Conservation (phyloP, 768 basidiomycete genomes). For the Naganishia antarctica region DNA sequence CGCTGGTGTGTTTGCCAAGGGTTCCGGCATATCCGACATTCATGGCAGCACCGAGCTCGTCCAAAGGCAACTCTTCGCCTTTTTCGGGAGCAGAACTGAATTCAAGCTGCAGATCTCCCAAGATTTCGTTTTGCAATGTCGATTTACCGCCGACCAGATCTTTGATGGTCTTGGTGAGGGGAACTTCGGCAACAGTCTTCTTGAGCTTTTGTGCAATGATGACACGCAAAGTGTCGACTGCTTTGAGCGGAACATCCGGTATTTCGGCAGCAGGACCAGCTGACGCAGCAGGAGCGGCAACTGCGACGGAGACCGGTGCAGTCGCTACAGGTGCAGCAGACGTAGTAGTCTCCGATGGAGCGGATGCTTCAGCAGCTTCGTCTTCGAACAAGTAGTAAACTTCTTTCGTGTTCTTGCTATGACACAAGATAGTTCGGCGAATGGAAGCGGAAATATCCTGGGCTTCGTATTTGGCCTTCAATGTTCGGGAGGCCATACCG, state of each 20-base stretch:
- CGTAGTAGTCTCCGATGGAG: conserved; percentile 37
- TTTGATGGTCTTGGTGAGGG: conserved; percentile 89
- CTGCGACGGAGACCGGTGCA: conserved; percentile 48
- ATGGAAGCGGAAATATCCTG: conserved; percentile 78
- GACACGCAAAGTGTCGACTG: conserved; percentile 75
- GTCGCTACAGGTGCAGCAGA: conserved; percentile 52
- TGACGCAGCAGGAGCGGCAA: conserved; percentile 50
- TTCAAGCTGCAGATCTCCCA: conserved; percentile 93
- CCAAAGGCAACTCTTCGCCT: conserved; percentile 92
- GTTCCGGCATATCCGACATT: conserved; percentile 73
- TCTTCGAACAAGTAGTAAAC: conserved; percentile 98
- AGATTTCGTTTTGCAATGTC: conserved; percentile 95
- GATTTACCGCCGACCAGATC: conserved; percentile 98
- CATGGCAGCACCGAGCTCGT: conserved; percentile 85
- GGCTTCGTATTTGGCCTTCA: conserved; percentile 72
- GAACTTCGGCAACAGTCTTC: conserved; percentile 84
- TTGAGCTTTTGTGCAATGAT: conserved; percentile 98
- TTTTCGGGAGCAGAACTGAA: conserved; percentile 95
- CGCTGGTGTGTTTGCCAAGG: conserved; percentile 87
- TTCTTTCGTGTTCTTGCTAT: conserved; percentile 91
- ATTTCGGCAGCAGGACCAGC: conserved; percentile 65
- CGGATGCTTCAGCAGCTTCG: conserved; percentile 55
- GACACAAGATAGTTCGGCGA: conserved; percentile 76
- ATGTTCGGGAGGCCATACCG: conserved; percentile 53
- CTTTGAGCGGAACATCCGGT: conserved; percentile 87